These are phyloP conservation scores for Candida tropicalis DNA, from an alignment of 1,139 yeast genomes.

Conservation along the genomic window DNA sequence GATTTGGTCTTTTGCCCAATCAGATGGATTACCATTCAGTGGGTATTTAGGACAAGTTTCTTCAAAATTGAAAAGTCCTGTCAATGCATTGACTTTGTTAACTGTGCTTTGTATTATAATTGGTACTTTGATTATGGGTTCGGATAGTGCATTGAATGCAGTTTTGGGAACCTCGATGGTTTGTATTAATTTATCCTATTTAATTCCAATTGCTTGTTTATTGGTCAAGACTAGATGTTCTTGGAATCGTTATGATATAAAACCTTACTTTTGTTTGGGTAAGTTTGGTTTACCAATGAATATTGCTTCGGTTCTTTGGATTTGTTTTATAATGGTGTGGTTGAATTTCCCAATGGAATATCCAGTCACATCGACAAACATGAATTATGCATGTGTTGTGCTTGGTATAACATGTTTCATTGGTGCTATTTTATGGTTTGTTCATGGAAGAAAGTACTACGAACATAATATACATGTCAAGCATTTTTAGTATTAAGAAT, in stretches of 20 bases:
- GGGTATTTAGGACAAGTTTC: constrained; percentile 24
- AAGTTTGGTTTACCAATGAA: constrained; percentile 30
- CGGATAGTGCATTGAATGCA: constrained; percentile 28
- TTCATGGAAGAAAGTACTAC: constrained; percentile 22
- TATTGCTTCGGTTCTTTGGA: constrained; percentile 30
- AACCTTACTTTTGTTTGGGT: constrained; percentile 29
- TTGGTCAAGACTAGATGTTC: constrained; percentile 22
- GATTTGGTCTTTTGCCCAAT: constrained; percentile 29
- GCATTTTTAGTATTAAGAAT: constrained; percentile 13
- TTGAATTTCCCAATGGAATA: constrained; percentile 29
- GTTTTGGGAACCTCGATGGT: constrained; percentile 34
- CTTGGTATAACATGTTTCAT: constrained; percentile 33
- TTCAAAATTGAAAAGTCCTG: constrained; percentile 24
- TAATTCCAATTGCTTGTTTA: constrained; percentile 30
- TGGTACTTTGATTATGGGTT: constrained; percentile 30
- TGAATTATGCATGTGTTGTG: constrained; percentile 43
- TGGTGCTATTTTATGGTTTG: constrained; percentile 31
- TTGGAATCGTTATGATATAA: constrained; percentile 14
- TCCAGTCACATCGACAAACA: constrained; percentile 34
- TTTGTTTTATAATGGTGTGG: constrained; percentile 31
- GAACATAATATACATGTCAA: constrained; percentile 18
- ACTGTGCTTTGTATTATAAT: constrained; percentile 21
- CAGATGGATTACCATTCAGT: constrained; percentile 31
- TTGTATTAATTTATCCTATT: constrained; percentile 31
- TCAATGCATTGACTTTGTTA: constrained; percentile 25